Percentiles rank a stretch among this genome's conserved stretches.
Conservation (phyloP, 495 filamentous ascomycete genomes). For the Penicillium subrubescens region DNA sequence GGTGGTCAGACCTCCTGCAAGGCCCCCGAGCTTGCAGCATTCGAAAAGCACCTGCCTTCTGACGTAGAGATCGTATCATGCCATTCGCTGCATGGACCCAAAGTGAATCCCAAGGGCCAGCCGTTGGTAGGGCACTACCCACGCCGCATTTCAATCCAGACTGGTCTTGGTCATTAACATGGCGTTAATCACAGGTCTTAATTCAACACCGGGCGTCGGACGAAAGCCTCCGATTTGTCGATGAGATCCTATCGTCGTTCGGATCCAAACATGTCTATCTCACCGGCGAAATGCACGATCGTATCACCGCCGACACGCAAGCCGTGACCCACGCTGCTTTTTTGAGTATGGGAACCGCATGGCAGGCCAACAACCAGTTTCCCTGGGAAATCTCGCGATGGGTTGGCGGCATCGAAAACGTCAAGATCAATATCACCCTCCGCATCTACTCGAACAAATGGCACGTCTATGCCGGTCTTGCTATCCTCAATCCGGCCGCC, state of each 20-base stretch:
- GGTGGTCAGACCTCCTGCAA: slow-evolving; percentile 99
- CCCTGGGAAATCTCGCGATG: slow-evolving; percentile 95
- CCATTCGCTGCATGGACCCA: slow-evolving; percentile 94
- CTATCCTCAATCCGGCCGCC: slow-evolving; percentile 91
- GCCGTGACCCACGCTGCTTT: slow-evolving; percentile 98
- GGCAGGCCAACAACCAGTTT: slow-evolving; percentile 89
- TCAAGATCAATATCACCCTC: slow-evolving; percentile 97
- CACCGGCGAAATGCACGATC: slow-evolving; percentile 84
- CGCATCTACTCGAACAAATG: slow-evolving; percentile 98
- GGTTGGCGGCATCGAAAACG: slow-evolving; percentile 96
- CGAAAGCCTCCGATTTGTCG: slow-evolving; percentile 73
- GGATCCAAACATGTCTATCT: slow-evolving; percentile 82
- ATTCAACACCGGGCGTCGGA: slow-evolving; percentile 90
- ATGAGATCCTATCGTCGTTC: slow-evolving; percentile 78
- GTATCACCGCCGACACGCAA: slow-evolving; percentile 97
- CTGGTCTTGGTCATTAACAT: slow-evolving; percentile 18
- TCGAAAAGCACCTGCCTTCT: slow-evolving; percentile 80
- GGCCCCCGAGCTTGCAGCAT: slow-evolving; percentile 91
- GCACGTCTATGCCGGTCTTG: slow-evolving; percentile 97
- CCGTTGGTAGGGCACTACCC: slow-evolving; percentile 63
- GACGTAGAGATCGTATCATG: slow-evolving; percentile 96
- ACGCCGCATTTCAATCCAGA: slow-evolving; percentile 2
- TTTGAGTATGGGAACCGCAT: slow-evolving; percentile 94
- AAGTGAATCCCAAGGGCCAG: slow-evolving; percentile 82
- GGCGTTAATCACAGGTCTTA: slow-evolving; percentile 57